Evolutionary conservation across 148 eudicot species (phyloP).

Genomic region (Nepenthes mirabilis): DNA sequence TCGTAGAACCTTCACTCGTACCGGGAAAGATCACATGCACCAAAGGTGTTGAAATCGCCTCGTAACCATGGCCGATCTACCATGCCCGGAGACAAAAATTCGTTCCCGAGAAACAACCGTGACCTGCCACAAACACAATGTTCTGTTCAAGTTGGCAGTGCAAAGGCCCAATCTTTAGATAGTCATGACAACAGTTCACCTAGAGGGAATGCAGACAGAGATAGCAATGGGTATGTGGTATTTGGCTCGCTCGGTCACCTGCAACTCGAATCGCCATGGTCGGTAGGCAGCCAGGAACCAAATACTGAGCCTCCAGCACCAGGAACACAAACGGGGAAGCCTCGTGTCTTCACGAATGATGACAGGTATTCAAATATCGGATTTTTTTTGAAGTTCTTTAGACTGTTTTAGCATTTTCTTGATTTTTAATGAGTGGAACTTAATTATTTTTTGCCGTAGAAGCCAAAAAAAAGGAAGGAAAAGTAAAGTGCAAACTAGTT

Average conservation of each 20-base stretch:
- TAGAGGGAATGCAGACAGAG: background rate
- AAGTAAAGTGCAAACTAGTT: too few relatives aligned
- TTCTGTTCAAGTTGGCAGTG: background rate
- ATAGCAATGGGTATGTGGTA: too few relatives aligned
- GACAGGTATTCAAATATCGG: background rate
- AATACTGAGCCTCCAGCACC: background rate
- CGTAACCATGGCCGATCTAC: conserved; percentile 35
- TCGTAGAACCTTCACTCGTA: background rate
- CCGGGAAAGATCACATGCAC: conserved; percentile 26
- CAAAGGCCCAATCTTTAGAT: background rate
- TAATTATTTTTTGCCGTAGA: too few relatives aligned
- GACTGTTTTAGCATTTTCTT: too few relatives aligned
- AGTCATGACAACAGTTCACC: background rate
- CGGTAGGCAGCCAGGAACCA: too few relatives aligned
- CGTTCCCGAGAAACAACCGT: background rate
- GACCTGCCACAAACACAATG: background rate
- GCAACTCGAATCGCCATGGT: too few relatives aligned
- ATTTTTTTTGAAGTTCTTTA: background rate
- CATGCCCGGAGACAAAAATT: conserved; percentile 17
- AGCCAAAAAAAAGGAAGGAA: too few relatives aligned
- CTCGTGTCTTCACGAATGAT: background rate
- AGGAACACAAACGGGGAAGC: background rate
- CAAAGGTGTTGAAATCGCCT: conserved; percentile 42
- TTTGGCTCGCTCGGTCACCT: too few relatives aligned
- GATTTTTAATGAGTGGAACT: too few relatives aligned